phyloP scores from a whole-genome alignment of 805 yeast genomes.

The Dipodascus geniculatus region DNA sequence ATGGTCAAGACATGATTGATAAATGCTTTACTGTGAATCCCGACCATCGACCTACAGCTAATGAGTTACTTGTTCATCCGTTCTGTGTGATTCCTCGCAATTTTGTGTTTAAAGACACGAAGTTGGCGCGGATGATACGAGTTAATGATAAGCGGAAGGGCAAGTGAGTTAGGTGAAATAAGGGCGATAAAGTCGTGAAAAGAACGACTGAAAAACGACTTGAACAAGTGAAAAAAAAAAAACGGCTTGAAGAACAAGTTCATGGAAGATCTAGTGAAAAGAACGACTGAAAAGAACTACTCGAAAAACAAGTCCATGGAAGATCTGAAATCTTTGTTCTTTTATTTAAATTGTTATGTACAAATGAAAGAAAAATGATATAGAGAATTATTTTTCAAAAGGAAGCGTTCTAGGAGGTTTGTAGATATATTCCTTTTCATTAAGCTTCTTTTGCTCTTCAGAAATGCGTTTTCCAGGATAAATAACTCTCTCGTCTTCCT shows the following conservation, averaged over 20 bases:
- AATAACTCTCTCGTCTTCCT: constrained; percentile 49
- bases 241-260: too few relatives aligned
- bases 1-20: constrained; percentile 62
- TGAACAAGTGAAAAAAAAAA: too few relatives aligned
- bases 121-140: not conserved
- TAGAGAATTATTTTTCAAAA: constrained; percentile 20
- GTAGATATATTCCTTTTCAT: constrained; percentile 43
- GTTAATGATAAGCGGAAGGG: constrained; percentile 21
- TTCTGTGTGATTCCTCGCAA: constrained; percentile 28
- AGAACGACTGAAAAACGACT: too few relatives aligned
- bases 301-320: too few relatives aligned
- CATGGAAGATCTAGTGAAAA: too few relatives aligned
- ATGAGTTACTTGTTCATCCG: constrained; percentile 41
- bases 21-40: constrained; percentile 72
- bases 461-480: constrained; percentile 61
- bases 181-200: too few relatives aligned
- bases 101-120: not conserved
- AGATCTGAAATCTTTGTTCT: too few relatives aligned
- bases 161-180: constrained; percentile 2
- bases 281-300: too few relatives aligned
- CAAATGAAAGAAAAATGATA: not conserved
- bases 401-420: constrained; percentile 46
- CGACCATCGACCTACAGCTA: constrained; percentile 80
- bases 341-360: too few relatives aligned
- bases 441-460: constrained; percentile 33